Evolutionary conservation across 805 yeast species (phyloP).

Genomic region (Pichia membranifaciens): DNA sequence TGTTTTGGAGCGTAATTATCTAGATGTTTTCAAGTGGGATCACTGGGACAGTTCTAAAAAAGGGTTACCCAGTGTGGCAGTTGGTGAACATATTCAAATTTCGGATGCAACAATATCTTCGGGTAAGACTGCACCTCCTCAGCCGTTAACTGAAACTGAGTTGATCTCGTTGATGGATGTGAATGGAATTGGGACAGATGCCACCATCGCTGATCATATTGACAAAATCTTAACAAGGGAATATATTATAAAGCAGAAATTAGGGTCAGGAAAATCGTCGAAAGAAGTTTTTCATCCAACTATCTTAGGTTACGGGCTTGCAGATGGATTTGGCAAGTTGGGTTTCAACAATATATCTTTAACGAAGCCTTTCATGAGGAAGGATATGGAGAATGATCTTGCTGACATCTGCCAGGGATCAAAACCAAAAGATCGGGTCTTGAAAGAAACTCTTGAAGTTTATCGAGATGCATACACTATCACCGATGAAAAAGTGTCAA

Average conservation of each 20-base stretch:
- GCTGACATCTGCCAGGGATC: constrained; percentile 64
- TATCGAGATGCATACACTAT: constrained; percentile 57
- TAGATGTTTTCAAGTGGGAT: constrained; percentile 74
- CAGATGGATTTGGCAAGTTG: constrained; percentile 79
- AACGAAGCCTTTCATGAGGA: constrained; percentile 84
- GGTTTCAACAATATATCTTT: constrained; percentile 66
- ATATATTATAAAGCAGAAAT: constrained; percentile 47
- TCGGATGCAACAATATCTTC: constrained; percentile 52
- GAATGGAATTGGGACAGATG: constrained; percentile 98
- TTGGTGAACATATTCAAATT: constrained; percentile 54
- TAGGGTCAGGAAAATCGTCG: constrained; percentile 31
- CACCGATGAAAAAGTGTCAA: constrained; percentile 2
- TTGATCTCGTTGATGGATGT: constrained; percentile 90
- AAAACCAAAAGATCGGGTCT: constrained; percentile 46
- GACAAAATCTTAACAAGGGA: constrained; percentile 66
- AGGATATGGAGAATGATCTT: constrained; percentile 64
- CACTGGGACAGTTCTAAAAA: constrained; percentile 64
- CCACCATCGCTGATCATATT: constrained; percentile 97
- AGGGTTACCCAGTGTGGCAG: constrained; percentile 56
- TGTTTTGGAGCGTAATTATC: constrained; percentile 67
- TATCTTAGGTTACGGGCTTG: constrained; percentile 75
- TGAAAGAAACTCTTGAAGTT: constrained; percentile 46
- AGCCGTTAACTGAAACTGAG: constrained; percentile 84
- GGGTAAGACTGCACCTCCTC: constrained; percentile 80
- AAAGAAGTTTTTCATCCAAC: constrained; percentile 63